Conservation (phyloP, 495 filamentous ascomycete species). For the Lophiotrema nucula region DNA sequence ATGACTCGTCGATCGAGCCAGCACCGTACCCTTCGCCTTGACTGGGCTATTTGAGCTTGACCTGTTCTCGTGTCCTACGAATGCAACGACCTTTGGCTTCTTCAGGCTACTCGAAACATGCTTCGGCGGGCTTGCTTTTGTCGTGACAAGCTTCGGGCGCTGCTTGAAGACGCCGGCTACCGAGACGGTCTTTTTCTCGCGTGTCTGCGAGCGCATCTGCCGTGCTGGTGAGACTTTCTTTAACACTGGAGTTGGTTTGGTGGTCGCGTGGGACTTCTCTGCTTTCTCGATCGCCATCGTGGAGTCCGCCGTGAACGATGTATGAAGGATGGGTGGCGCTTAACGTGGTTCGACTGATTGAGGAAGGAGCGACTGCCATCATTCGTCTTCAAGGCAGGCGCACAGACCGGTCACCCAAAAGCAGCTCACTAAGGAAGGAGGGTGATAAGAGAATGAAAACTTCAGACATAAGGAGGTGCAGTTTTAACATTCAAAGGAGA, state of each 20-base stretch:
- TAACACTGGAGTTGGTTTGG: neutral
- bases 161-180: neutral
- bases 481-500: too few relatives aligned
- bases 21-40: neutral
- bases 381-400: too few relatives aligned
- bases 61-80: neutral
- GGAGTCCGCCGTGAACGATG: too few relatives aligned
- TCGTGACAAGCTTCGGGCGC: neutral
- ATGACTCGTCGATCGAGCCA: neutral
- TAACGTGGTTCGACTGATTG: too few relatives aligned
- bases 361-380: too few relatives aligned
- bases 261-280: neutral
- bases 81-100: neutral
- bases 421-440: too few relatives aligned
- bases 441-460: too few relatives aligned
- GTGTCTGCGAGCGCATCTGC: too few relatives aligned
- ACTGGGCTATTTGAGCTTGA: neutral
- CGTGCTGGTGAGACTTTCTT: neutral
- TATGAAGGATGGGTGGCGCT: too few relatives aligned
- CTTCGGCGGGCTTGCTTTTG: neutral
- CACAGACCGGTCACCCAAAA: too few relatives aligned
- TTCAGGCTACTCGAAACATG: neutral
- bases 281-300: too few relatives aligned
- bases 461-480: too few relatives aligned
- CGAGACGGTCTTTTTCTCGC: neutral